phyloP scores from a whole-genome alignment of 805 yeast genomes.

The Kazachstania psychrophila region DNA sequence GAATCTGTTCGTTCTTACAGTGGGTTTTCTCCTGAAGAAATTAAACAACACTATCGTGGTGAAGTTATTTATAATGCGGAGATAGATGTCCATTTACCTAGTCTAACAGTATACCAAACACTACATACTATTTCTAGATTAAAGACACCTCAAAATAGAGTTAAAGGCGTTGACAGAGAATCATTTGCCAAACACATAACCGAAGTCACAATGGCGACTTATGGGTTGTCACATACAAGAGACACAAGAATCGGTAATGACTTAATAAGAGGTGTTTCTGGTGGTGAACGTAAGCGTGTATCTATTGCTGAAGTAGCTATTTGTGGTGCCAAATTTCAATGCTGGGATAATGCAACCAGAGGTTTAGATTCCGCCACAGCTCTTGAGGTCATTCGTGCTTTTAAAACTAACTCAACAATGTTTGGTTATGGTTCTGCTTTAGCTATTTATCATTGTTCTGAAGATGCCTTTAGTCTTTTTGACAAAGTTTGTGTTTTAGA shows the following conservation, averaged over 20 bases:
- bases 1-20: conserved; percentile 41
- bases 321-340: conserved; percentile 40
- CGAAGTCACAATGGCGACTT: conserved; percentile 46
- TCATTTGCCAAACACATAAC: conserved; percentile 40
- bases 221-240: conserved; percentile 46
- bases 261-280: conserved; percentile 52
- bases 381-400: conserved; percentile 44
- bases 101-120: conserved; percentile 49
- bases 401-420: conserved; percentile 42
- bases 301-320: conserved; percentile 59
- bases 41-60: conserved; percentile 43
- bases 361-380: conserved; percentile 59
- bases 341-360: conserved; percentile 55
- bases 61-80: conserved; percentile 59
- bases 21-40: conserved; percentile 38
- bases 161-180: conserved; percentile 42
- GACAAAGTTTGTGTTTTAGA: conserved; percentile 37
- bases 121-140: conserved; percentile 44
- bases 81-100: conserved; percentile 30
- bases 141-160: conserved; percentile 49
- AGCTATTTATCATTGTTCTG: conserved; percentile 44
- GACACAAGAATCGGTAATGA: conserved; percentile 57
- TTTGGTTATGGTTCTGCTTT: conserved; percentile 44
- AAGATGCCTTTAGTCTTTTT: conserved; percentile 2
- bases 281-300: conserved; percentile 71